A percentile compares a stretch with the other conserved stretches of the same genome.
phyloP scores from a whole-genome alignment of 768 basidiomycete species.

The Lenzites betulinus region DNA sequence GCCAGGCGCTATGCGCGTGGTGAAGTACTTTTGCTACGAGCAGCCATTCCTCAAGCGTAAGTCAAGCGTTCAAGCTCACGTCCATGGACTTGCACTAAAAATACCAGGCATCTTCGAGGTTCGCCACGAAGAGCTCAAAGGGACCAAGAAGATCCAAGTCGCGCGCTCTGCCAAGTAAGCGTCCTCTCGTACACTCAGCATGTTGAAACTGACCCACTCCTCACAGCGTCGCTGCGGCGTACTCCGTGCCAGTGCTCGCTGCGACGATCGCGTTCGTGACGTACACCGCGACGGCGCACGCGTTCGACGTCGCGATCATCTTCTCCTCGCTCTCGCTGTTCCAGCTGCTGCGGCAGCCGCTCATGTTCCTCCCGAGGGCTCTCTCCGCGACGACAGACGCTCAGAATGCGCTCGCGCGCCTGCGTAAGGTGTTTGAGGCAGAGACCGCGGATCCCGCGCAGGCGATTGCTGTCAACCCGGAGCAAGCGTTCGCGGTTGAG shows the following conservation, averaged over 20 bases:
- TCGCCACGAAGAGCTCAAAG: conserved; percentile 55
- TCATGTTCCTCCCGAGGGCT: conserved; percentile 65
- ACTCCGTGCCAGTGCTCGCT: conserved; percentile 62
- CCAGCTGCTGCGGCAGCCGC: conserved; percentile 67
- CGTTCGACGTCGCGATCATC: conserved; percentile 65
- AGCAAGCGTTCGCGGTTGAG: conserved; percentile 49
- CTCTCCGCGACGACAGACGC: conserved; percentile 67
- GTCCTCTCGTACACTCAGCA: background rate
- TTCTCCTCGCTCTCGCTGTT: conserved; percentile 68
- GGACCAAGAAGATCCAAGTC: conserved; percentile 57
- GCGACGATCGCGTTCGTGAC: conserved; percentile 68
- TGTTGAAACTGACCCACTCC: conserved; percentile 14
- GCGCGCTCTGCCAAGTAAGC: conserved; percentile 63
- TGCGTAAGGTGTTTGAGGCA: conserved; percentile 52
- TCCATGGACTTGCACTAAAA: background rate
- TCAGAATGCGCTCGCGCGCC: conserved; percentile 56
- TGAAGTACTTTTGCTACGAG: conserved; percentile 79
- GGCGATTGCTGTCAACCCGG: conserved; percentile 45
- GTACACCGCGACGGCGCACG: conserved; percentile 55
- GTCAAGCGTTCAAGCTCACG: conserved; percentile 17
- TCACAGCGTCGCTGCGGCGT: conserved; percentile 56
- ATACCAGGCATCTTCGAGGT: conserved; percentile 52
- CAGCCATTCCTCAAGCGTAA: conserved; percentile 63
- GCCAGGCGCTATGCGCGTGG: conserved; percentile 64
- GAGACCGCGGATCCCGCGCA: conserved; percentile 43